Evolutionary conservation across 306 rosid genomes (phyloP), one percentile per base, ranked within the genome.

Genomic region (Oxytropis ochrocephala): DNA sequence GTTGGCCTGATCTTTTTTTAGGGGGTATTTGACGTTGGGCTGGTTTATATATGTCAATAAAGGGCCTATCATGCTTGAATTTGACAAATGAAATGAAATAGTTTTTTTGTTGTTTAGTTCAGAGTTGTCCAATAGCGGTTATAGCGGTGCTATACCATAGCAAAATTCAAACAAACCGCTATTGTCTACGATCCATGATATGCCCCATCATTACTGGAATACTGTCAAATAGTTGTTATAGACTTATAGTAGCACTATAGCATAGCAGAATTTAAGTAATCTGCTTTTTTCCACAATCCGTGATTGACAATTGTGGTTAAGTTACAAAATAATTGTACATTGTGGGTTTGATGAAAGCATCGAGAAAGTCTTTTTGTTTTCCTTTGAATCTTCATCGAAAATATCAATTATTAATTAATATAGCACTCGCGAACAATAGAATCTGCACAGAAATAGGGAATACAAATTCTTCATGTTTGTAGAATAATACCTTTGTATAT

Each of bases 261-360:
- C 29, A 24, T 24, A 24, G 29, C 3, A 1, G 29, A 24, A 24
- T 24, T 24, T 24, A 24, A 24, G 29, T 24, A 24, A 24, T 1
- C 3, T 24, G 29, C 29, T 2, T 24, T 24, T 24, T 24, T 24
- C 29, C 29, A 24, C 29, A 1, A 24, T 24, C 29, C 29, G 24
- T 21, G 24, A 24, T 24, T 24, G 29, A 24, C 29, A 24, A 24
- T 4, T 1, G 21, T 9, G 17, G 24, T 69, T 53, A 29, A 58
- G 57, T 57, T 52, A 24, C 1, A 0, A 64, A 19, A 38, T 18
- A 64, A 33, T 57, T 63, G 49, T 70, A 41, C 10, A 47, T 55
- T 54, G 71, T 27, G 61, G 61, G 56, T 50, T 50, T 43, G 78
- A 29, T 55, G 65, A 68, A n/a, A 77, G 17, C 43, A 44, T 69